Evolutionary conservation across 2,329 filamentous ascomycete genomes (phyloP), one percentile per base, ranked within the genome.

Genomic region (Verticillium alfalfae): DNA sequence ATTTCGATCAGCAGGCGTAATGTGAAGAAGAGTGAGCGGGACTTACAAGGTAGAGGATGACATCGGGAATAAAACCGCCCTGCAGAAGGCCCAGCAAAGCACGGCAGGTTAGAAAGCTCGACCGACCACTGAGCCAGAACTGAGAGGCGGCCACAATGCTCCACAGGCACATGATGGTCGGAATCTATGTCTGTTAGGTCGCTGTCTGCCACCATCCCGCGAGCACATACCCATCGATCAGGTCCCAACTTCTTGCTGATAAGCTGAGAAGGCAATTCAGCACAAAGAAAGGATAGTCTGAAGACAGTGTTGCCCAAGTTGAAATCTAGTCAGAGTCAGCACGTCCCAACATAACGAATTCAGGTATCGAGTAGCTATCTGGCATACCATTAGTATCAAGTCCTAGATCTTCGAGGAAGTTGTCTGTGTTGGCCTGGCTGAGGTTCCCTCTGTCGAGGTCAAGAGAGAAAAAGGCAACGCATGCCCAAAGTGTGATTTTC

Each of bases 251-350:
- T 81, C 70, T 88, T 88, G 54, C 78, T 81, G 13, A 88, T 67
- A 6, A 88, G 76, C 67, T 88, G 85, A 0, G 84, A 88, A 0
- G 86, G 86, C 1, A 88, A 72, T 66, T 88, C 86, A 0, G 85
- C 84, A 5, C 78, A 71, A 2, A 87, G 71, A 65, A 87, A 87
- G 0, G 78, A 77, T 3, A 80, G 69, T 55, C 75, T 75, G 66
- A 80, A 81, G 26, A 82, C 75, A 0, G 76, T 79, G 63, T 78
- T 78, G n/a, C 79, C 79, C 1, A 78, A 69, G 60, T 86, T 86
- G 68, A 80, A 83, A 61, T 81, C 76, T 69, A 45, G 63, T 78
- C 77, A 9, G 13, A 9, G 45, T 52, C 18, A 52, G 45, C 18
- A 52, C 10, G 13, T 2, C 39, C 6, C 7, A n/a, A 15, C n/a